Evolutionary conservation across 2,329 filamentous ascomycete genomes (phyloP), one percentile per base, ranked within the genome.

Genomic region (Aaosphaeria pasadenensis): DNA sequence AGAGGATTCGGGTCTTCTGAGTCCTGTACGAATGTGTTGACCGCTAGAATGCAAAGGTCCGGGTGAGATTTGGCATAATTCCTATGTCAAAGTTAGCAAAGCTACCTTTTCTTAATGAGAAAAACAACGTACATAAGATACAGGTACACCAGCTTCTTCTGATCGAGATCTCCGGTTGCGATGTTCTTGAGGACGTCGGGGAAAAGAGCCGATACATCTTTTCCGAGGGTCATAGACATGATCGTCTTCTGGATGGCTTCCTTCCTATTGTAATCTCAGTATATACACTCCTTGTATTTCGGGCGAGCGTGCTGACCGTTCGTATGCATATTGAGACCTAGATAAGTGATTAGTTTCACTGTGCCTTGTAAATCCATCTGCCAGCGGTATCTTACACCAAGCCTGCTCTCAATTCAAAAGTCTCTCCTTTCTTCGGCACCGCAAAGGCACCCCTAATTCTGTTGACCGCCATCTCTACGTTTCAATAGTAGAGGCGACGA

Each of bases 41-140:
- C 94, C 58, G 94, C 94, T 60, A 99, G 85, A 74, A 99, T 99
- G 71, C 94, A 99, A 33, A 99, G 85, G 69, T 99, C 94, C 31
- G 94, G 94, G 74, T 99, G 94, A 57, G 92, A 96, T 78, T 99
- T 99, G 63, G 94, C 94, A 74, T 99, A 99, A 74, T 99, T 99
- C 91, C 91, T 96, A 55, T 11, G 31, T 5, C 30, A 11, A 11
- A 1, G 24, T 50, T 62, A 41, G 66, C 45, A 30, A n/a, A 11
- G 40, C 11, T 4, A 35, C 4, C 30, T 35, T 13, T 29, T 38
- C 17, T 17, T 35, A 39, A 42, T 11, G 71, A 84, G 6, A 7
- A 2, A 3, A 17, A 35, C 31, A 17, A 56, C 66, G 61, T 73
- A 95, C 94, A 99, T 99, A 52, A 99, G 78, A 70, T 99, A 99